Percentiles rank a stretch among this genome's conserved stretches.
Conservation (phyloP, 169 alveolate genomes). For the Eimeria tenella region DNA sequence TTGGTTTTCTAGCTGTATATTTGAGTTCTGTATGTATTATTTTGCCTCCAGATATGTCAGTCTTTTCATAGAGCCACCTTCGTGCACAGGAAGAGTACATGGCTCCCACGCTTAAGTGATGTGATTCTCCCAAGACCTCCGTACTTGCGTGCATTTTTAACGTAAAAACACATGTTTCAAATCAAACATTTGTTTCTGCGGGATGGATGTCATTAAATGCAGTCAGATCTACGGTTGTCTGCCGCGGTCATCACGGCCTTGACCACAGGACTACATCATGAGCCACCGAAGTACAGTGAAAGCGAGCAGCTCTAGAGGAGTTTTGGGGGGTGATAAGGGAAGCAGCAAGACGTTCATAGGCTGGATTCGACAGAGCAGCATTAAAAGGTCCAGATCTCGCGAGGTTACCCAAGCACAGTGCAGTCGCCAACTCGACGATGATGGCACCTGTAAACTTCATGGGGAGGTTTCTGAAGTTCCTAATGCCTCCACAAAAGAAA, state of each 20-base stretch:
- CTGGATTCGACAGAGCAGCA: slow-evolving; percentile 50
- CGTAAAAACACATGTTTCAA: not conserved
- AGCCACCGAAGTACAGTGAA: not conserved
- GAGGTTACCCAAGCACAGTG: slow-evolving; percentile 15
- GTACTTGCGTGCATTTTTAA: not conserved
- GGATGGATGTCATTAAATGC: not conserved
- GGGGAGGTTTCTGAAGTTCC: not conserved
- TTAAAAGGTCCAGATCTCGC: not conserved
- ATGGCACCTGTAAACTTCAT: not conserved
- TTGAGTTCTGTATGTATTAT: too few relatives aligned
- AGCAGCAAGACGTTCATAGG: slow-evolving; percentile 29
- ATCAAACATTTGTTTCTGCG: not conserved
- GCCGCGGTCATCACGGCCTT: slow-evolving; percentile 13
- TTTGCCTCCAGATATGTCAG: too few relatives aligned
- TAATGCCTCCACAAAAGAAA: not conserved
- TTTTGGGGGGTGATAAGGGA: not conserved
- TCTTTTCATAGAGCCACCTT: too few relatives aligned
- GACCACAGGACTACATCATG: slow-evolving; percentile 60
- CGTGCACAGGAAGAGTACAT: too few relatives aligned
- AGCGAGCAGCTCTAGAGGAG: not conserved
- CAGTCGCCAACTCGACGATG: not conserved
- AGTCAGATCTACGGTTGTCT: not conserved
- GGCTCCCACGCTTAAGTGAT: too few relatives aligned
- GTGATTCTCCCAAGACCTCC: too few relatives aligned
- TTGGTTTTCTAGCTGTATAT: too few relatives aligned